phyloP scores from a whole-genome alignment of 139 green algal species.

The Asterochloris sp. region DNA sequence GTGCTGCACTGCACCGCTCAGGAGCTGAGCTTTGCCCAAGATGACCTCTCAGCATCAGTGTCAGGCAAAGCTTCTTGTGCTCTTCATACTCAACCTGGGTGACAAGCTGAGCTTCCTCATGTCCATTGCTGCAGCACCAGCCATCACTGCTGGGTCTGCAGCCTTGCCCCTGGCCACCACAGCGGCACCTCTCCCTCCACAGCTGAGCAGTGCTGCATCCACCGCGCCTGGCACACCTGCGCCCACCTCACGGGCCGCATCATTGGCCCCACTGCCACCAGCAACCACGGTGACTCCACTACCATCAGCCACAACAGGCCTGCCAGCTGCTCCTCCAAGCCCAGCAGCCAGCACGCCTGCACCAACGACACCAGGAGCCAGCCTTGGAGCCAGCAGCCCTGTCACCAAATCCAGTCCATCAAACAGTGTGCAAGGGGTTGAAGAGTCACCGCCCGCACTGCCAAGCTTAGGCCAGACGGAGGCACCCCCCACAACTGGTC shows the following conservation, averaged over 20 bases:
- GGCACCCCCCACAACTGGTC: neutral
- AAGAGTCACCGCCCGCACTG: too few species aligned
- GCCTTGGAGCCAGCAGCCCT: too few species aligned
- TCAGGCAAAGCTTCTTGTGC: too few species aligned
- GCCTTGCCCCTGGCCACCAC: too few species aligned
- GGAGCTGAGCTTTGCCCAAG: too few species aligned
- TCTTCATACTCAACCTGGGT: too few species aligned
- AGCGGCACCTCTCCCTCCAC: neutral
- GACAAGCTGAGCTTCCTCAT: neutral
- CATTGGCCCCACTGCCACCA: neutral
- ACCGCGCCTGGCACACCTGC: neutral
- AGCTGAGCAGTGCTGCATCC: neutral
- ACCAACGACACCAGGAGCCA: too few species aligned
- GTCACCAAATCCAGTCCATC: too few species aligned
- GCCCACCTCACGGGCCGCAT: neutral
- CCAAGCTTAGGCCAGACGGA: too few species aligned
- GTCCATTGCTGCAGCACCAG: neutral
- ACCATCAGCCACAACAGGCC: neutral
- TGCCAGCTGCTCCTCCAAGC: neutral
- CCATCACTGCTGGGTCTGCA: too few species aligned
- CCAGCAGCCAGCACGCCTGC: slow-evolving; percentile 7
- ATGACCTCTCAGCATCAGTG: too few species aligned
- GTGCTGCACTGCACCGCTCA: neutral
- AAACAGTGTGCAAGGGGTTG: too few species aligned
- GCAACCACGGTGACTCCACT: neutral